phyloP scores from a whole-genome alignment of 2,329 filamentous ascomycete species.

The Cladophialophora immunda region DNA sequence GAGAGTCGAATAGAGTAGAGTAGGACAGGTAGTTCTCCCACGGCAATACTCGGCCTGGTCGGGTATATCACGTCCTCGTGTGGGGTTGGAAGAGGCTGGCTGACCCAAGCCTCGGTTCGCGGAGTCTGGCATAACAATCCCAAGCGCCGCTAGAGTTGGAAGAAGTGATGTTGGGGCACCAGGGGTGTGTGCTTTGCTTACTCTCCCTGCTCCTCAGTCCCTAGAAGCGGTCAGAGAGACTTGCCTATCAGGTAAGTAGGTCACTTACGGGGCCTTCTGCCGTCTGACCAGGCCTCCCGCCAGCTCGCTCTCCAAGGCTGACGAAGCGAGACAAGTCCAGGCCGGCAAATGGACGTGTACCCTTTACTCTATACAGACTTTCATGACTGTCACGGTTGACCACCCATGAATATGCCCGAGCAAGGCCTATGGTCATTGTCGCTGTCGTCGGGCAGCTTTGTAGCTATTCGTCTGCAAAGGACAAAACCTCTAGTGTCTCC shows the following conservation, averaged over 20 bases:
- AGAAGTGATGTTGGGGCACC: no score
- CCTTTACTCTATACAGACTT: no score
- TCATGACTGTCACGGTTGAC: no score
- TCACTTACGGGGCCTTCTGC: no score
- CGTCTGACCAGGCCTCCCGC: background rate
- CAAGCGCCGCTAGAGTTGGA: no score
- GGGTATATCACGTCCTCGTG: no score
- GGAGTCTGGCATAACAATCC: no score
- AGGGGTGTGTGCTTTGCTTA: background rate
- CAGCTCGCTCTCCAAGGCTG: background rate
- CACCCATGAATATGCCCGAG: no score
- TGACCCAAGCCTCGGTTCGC: slow-evolving; percentile 15
- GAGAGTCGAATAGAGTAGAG: background rate
- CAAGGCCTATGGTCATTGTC: no score
- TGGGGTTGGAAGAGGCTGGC: background rate
- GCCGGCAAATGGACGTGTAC: background rate
- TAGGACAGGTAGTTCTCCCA: background rate
- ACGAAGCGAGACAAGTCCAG: background rate
- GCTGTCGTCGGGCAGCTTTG: no score
- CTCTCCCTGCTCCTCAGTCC: background rate
- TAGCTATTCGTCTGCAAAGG: background rate
- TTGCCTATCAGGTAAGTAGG: no score
- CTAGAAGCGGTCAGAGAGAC: background rate
- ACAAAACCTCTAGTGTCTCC: background rate
- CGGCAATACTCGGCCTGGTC: background rate